Percentiles rank a stretch among this genome's conserved stretches.
phyloP scores from a whole-genome alignment of 116 monocot genomes.

The Thalassia testudinum region DNA sequence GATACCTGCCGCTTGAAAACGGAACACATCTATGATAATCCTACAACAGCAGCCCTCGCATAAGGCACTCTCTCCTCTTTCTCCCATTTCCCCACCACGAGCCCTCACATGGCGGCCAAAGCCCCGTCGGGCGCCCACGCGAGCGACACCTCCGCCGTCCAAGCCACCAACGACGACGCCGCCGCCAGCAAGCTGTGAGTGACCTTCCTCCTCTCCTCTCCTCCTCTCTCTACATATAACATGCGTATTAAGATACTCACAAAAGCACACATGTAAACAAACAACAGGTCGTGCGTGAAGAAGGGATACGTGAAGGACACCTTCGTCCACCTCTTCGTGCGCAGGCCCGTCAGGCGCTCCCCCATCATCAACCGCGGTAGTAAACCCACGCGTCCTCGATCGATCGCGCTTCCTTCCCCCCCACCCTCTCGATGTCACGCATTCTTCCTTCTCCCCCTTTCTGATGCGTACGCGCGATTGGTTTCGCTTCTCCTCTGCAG shows the following conservation, averaged over 20 bases:
- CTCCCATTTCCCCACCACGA: too few relatives aligned
- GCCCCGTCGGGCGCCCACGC: conserved; percentile 15
- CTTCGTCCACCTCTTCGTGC: conserved; percentile 76
- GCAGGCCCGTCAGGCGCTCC: conserved; percentile 57
- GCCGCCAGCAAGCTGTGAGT: conserved; percentile 88
- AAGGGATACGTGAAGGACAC: conserved; percentile 96
- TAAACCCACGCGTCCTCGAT: not conserved
- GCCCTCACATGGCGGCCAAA: conserved; percentile 10
- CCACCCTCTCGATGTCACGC: not conserved
- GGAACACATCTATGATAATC: too few relatives aligned
- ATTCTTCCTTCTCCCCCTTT: not conserved
- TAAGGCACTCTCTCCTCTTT: too few relatives aligned
- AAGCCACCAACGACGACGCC: conserved; percentile 96
- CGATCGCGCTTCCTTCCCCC: not conserved
- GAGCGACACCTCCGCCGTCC: conserved; percentile 68
- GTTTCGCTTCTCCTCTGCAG: conserved; percentile 8
- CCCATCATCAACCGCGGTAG: conserved; percentile 96
- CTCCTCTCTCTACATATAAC: too few relatives aligned
- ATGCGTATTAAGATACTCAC: too few relatives aligned
- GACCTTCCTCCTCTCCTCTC: not conserved
- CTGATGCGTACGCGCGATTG: too few relatives aligned
- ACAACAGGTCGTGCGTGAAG: conserved; percentile 64
- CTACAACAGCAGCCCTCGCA: too few relatives aligned
- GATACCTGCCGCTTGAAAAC: too few relatives aligned
- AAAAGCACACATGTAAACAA: too few relatives aligned